A percentile compares a stretch with the other conserved stretches of the same genome.
These are phyloP conservation scores for Combretum micranthum DNA, from an alignment of 345 rosid genomes.

Conservation along the genomic window DNA sequence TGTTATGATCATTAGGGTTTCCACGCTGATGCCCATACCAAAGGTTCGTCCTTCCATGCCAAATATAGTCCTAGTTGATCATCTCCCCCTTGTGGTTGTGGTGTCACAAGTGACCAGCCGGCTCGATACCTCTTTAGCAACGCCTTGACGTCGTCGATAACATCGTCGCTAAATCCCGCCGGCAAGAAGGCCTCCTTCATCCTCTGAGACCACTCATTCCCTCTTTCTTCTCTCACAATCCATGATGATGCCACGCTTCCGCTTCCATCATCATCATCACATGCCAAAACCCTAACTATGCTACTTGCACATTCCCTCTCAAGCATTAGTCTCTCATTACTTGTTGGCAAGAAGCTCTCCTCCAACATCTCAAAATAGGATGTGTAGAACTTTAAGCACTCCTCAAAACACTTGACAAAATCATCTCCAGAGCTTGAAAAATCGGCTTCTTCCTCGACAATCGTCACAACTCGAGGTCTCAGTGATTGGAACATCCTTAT, in stretches of 20 bases:
- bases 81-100: constrained; percentile 23
- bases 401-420: constrained; percentile 60
- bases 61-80: constrained; percentile 38
- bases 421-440: constrained; percentile 41
- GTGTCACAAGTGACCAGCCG: constrained; percentile 46
- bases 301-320: constrained; percentile 65
- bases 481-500: constrained; percentile 40
- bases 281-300: constrained; percentile 69
- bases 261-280: constrained; percentile 18
- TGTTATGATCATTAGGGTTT: constrained; percentile 42
- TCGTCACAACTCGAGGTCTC: constrained; percentile 41
- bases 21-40: constrained; percentile 76
- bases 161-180: constrained; percentile 52
- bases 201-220: constrained; percentile 48
- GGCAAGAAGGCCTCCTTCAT: constrained; percentile 31
- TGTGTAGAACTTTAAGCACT: constrained; percentile 57
- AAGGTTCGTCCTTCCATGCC: constrained; percentile 69
- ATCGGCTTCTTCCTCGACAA: constrained; percentile 79
- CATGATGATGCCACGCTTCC: constrained; percentile 11
- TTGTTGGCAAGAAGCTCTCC: constrained; percentile 51
- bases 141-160: constrained; percentile 62
- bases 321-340: constrained; percentile 62
- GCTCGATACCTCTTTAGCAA: constrained; percentile 55
- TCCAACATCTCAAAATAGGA: constrained; percentile 67
- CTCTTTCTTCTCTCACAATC: constrained; percentile 60